Evolutionary conservation across 805 yeast species (phyloP).

Genomic region (Saccharomycopsis olivae): DNA sequence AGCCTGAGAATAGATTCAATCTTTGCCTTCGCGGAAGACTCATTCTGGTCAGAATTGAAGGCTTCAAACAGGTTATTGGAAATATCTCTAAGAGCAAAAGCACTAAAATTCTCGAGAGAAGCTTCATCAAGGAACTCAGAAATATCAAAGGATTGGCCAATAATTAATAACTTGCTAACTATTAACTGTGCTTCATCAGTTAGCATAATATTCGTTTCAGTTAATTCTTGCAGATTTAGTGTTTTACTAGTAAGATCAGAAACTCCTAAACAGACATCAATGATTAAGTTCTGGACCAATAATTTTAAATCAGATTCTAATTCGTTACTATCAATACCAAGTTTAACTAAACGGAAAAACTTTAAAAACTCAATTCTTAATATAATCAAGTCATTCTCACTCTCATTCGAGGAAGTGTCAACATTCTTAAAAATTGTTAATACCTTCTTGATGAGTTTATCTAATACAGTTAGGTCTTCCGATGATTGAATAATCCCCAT

Average conservation of each 20-base stretch:
- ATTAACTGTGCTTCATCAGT: not conserved
- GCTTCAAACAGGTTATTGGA: too few relatives aligned
- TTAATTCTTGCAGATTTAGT: too few relatives aligned
- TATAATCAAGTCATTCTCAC: constrained; percentile 3
- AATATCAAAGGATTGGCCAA: constrained; percentile 20
- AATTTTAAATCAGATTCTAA: constrained; percentile 21
- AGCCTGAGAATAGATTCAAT: constrained; percentile 9
- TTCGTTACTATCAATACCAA: constrained; percentile 23
- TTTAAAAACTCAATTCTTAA: constrained; percentile 8
- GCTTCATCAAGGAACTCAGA: constrained; percentile 18
- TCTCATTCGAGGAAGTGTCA: not conserved
- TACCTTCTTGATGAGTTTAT: constrained; percentile 19
- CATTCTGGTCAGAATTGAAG: too few relatives aligned
- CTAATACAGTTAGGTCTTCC: constrained; percentile 18
- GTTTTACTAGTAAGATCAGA: too few relatives aligned
- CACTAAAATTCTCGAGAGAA: constrained; percentile 14
- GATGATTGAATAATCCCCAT: not conserved
- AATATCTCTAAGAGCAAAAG: too few relatives aligned
- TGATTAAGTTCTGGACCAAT: constrained; percentile 17
- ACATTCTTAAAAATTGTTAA: constrained; percentile 21
- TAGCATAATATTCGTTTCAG: too few relatives aligned
- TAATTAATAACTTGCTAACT: constrained; percentile 19
- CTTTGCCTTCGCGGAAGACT: not conserved
- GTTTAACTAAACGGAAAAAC: constrained; percentile 18
- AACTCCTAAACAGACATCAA: constrained; percentile 15